Percentiles rank a stretch among this genome's conserved stretches.
phyloP scores from a whole-genome alignment of 1,284 basidiomycete genomes.

The Heterobasidion annosum region DNA sequence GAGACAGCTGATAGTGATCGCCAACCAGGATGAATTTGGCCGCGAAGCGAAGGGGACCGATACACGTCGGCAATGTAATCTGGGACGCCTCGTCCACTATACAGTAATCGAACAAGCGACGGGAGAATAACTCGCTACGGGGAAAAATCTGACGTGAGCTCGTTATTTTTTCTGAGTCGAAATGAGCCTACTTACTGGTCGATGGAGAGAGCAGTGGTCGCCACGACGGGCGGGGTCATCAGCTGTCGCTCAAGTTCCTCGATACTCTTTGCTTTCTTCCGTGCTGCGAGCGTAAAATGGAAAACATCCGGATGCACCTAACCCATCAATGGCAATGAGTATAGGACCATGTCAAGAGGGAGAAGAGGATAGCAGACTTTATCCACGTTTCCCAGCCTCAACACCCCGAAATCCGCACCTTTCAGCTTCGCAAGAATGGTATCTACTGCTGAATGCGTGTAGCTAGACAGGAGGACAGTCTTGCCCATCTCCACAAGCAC shows the following conservation, averaged over 20 bases:
- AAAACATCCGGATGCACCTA: constrained; percentile 77
- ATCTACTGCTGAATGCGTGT: constrained; percentile 97
- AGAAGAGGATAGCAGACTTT: constrained; percentile 50
- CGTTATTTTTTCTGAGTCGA: not conserved
- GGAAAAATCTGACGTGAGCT: not conserved
- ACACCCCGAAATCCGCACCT: constrained; percentile 58
- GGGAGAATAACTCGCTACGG: constrained; percentile 72
- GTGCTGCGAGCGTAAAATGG: constrained; percentile 58
- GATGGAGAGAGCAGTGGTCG: constrained; percentile 89
- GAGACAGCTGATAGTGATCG: constrained; percentile 95
- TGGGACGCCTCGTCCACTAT: constrained; percentile 99
- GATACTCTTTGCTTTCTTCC: constrained; percentile 48
- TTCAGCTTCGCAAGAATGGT: constrained; percentile 84
- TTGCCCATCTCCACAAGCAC: constrained; percentile 76
- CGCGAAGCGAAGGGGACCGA: constrained; percentile 88
- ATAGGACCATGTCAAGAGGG: not conserved
- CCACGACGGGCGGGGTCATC: constrained; percentile 86
- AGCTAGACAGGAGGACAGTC: constrained; percentile 83
- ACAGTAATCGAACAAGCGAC: constrained; percentile 90
- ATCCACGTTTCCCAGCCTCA: constrained; percentile 86
- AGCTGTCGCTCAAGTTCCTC: constrained; percentile 76
- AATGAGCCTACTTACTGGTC: constrained; percentile 63
- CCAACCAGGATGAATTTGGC: constrained; percentile 92
- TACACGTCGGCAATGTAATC: constrained; percentile 91
- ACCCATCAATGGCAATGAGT: not conserved